Evolutionary conservation across 805 yeast species (phyloP), one percentile per base, ranked within the genome.

Genomic region (Komagataella phaffii): DNA sequence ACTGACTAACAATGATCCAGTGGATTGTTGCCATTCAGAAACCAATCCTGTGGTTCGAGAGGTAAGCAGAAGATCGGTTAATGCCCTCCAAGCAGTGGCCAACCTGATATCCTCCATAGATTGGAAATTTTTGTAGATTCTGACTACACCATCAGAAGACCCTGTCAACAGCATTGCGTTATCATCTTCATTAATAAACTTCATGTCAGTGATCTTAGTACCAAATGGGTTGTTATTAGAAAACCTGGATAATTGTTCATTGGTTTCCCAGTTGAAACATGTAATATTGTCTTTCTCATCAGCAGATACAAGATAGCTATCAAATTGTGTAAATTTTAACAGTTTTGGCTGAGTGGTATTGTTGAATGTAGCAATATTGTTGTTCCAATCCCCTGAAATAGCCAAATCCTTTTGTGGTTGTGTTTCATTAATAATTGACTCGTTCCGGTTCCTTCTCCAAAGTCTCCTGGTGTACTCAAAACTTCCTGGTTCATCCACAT

Each of bases 1-100:
- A 45, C 96, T 89, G 1, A 87, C 96, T 51, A 91, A 70, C 44
- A 93, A 70, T 0, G 96, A 80, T 0, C 99, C 99, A 54, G 96
- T 72, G 47, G 93, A 84, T 62, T 93, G 99, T 64, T 91, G 98
- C 99, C 99, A 93, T 58, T 93, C 98, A 8, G 90, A 80, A 17
- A 88, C 76, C 50, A 91, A 69, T 3, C 96, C 96, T 14, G 88
- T 80, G 24, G 89, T 83, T 59, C 87, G 76, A 23, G 91, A 86
- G 0, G 95, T 83, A 23, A 88, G 72, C 17, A 88, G 68, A 61
- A 91, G 73, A 63, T 90, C 96, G 0, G 95, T 85, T 53, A 93
- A 72, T 0, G 96, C 96, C 63, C 96, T 77, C 97, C 98, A 93
- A 0, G 96, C 79, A 0, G 96, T 77, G 2, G 89, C 80, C 50